phyloP scores from a whole-genome alignment of 1,139 yeast species.

The Zygosaccharomyces sapae region DNA sequence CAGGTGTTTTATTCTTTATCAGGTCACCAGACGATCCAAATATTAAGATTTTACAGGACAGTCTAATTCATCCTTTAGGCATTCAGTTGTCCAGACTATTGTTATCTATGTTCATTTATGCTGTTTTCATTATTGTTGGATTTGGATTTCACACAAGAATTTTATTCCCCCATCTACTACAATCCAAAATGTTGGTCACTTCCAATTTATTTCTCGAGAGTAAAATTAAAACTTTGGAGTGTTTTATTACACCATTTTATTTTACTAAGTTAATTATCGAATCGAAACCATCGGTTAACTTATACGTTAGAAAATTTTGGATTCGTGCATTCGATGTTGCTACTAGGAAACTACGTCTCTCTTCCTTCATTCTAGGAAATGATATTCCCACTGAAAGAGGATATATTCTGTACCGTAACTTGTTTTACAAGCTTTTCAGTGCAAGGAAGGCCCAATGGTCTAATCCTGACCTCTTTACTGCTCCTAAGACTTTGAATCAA shows the following conservation, averaged over 20 bases:
- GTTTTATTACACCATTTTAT: conserved; percentile 15
- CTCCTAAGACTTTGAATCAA: conserved; percentile 52
- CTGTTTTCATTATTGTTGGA: conserved; percentile 66
- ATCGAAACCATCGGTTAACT: conserved; percentile 27
- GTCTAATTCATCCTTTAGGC: conserved; percentile 67
- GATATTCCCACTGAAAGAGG: conserved; percentile 80
- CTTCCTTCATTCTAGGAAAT: conserved; percentile 70
- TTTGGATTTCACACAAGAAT: conserved; percentile 57
- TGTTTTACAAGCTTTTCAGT: conserved; percentile 42
- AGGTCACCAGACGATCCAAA: conserved; percentile 94
- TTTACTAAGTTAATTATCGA: conserved; percentile 26
- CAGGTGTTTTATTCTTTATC: conserved; percentile 86
- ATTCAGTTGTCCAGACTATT: conserved; percentile 71
- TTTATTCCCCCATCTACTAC: conserved; percentile 34
- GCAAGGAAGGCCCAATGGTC: conserved; percentile 35
- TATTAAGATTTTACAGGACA: conserved; percentile 83
- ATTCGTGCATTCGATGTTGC: conserved; percentile 51
- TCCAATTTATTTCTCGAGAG: conserved; percentile 13
- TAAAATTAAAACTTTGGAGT: conserved; percentile 7
- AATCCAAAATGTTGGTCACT: conserved; percentile 28
- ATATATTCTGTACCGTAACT: conserved; percentile 52
- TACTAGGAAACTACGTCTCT: conserved; percentile 58
- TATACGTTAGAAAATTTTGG: conserved; percentile 57
- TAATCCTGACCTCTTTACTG: conserved; percentile 53
- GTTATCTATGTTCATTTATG: conserved; percentile 73